phyloP scores from a whole-genome alignment of 2,329 filamentous ascomycete genomes.

The Microcyclospora pomicola region DNA sequence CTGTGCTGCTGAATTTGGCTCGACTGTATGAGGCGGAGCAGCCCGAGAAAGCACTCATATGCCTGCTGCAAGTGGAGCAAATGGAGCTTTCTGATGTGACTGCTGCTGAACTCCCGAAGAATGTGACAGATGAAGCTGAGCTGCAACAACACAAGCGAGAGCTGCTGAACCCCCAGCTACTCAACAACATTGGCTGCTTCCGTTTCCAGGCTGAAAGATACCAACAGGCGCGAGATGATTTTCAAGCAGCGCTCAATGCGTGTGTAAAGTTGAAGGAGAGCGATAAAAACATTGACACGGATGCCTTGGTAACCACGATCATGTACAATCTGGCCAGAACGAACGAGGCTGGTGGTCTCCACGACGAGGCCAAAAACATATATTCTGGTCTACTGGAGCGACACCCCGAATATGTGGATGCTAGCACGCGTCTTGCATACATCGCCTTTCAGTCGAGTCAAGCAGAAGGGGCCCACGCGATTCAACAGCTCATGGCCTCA shows the following conservation, averaged over 20 bases:
- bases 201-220: slow-evolving; percentile 78
- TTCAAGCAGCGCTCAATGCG: slow-evolving; percentile 79
- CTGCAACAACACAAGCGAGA: slow-evolving; percentile 49
- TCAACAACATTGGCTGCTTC: slow-evolving; percentile 97
- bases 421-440: slow-evolving; percentile 75
- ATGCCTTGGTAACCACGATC: slow-evolving; percentile 87
- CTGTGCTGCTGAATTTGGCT: slow-evolving; percentile 81
- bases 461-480: slow-evolving; percentile 69
- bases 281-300: slow-evolving; percentile 65
- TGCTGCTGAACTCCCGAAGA: slow-evolving; percentile 48
- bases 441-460: slow-evolving; percentile 72
- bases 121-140: slow-evolving; percentile 23
- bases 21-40: slow-evolving; percentile 75
- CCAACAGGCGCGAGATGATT: slow-evolving; percentile 67
- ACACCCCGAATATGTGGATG: slow-evolving; percentile 83
- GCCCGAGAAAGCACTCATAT: slow-evolving; percentile 84
- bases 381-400: slow-evolving; percentile 76
- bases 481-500: slow-evolving; percentile 72
- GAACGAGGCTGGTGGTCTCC: slow-evolving; percentile 71
- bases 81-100: slow-evolving; percentile 70
- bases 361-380: slow-evolving; percentile 71
- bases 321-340: slow-evolving; percentile 92
- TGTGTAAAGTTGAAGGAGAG: slow-evolving; percentile 70
- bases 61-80: slow-evolving; percentile 81
- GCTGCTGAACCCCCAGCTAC: slow-evolving; percentile 69